These are phyloP conservation scores for Fraxinus sp. DNA, from an alignment of 305 asterid species.

Conservation along the genomic window DNA sequence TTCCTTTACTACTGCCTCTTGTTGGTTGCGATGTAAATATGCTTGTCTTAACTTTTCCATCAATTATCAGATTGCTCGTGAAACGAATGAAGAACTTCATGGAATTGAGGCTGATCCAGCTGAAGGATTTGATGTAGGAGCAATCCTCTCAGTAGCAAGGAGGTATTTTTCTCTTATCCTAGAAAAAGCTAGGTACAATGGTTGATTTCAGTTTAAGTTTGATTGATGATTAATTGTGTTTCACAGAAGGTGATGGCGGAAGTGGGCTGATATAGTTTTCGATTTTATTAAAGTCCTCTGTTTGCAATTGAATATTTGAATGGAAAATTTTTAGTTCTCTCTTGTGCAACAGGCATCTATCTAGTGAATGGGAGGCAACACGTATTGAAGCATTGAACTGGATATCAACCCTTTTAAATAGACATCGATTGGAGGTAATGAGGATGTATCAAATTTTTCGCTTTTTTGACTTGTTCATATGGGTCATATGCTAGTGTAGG, in stretches of 20 bases:
- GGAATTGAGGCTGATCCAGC: slow-evolving; percentile 82
- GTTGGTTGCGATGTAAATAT: slow-evolving; percentile 21
- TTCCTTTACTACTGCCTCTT: slow-evolving; percentile 21
- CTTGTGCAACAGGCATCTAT: background rate
- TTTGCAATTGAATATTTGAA: background rate
- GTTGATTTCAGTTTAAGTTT: slow-evolving; percentile 14
- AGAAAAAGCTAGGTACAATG: slow-evolving; percentile 13
- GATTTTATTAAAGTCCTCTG: background rate
- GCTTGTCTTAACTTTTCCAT: slow-evolving; percentile 21
- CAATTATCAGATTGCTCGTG: slow-evolving; percentile 80
- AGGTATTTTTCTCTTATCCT: slow-evolving; percentile 47
- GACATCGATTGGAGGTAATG: slow-evolving; percentile 74
- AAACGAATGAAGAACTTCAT: slow-evolving; percentile 94
- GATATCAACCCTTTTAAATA: slow-evolving; percentile 73
- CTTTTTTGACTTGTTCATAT: background rate
- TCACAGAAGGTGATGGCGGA: slow-evolving; percentile 11
- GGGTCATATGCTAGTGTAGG: background rate
- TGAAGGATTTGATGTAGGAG: slow-evolving; percentile 86
- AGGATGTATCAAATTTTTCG: slow-evolving; percentile 4
- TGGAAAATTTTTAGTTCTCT: background rate
- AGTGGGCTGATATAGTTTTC: slow-evolving; percentile 16
- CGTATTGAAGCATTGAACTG: slow-evolving; percentile 94
- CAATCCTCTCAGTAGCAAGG: slow-evolving; percentile 86
- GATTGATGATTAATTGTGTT: slow-evolving; percentile 16
- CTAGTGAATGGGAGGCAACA: background rate